These are phyloP conservation scores for Pharnaceum exiguum DNA, from an alignment of 148 eudicot genomes.

Conservation along the genomic window DNA sequence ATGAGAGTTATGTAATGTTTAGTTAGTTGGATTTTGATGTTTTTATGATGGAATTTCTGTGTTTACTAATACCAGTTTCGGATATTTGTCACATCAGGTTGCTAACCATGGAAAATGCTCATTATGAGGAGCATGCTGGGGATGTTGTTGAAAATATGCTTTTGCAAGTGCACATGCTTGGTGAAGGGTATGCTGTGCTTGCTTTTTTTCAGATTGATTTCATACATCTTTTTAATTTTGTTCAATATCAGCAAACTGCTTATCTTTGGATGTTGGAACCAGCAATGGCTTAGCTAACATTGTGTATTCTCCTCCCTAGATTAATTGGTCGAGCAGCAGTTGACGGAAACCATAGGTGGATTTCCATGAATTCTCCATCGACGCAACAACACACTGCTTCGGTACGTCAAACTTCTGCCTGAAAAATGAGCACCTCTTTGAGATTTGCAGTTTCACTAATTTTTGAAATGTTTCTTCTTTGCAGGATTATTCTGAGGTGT, in stretches of 20 bases:
- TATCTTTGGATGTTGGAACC: neutral
- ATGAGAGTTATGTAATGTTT: neutral
- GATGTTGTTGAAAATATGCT: constrained; percentile 44
- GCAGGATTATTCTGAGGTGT: constrained; percentile 56
- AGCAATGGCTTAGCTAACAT: constrained; percentile 7
- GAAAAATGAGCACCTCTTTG: too few relatives aligned
- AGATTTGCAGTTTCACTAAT: neutral
- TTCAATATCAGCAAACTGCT: neutral
- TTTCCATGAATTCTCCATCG: constrained; percentile 33
- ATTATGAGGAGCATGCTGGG: constrained; percentile 45
- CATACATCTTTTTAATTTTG: neutral
- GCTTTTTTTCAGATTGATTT: neutral
- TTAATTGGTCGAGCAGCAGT: constrained; percentile 68
- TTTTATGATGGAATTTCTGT: neutral
- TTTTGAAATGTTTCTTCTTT: constrained; percentile 1
- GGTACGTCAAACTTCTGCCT: constrained; percentile 27
- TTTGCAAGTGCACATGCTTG: constrained; percentile 60
- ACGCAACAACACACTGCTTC: constrained; percentile 20
- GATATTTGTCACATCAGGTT: constrained; percentile 31
- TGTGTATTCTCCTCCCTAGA: constrained; percentile 27
- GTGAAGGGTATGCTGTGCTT: constrained; percentile 64
- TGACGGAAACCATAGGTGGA: constrained; percentile 57
- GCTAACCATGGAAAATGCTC: constrained; percentile 67
- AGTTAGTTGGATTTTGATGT: neutral
- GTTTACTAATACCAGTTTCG: neutral